Evolutionary conservation across 768 basidiomycete species (phyloP), one percentile per base, ranked within the genome.

Genomic region (Pluteus cervinus): DNA sequence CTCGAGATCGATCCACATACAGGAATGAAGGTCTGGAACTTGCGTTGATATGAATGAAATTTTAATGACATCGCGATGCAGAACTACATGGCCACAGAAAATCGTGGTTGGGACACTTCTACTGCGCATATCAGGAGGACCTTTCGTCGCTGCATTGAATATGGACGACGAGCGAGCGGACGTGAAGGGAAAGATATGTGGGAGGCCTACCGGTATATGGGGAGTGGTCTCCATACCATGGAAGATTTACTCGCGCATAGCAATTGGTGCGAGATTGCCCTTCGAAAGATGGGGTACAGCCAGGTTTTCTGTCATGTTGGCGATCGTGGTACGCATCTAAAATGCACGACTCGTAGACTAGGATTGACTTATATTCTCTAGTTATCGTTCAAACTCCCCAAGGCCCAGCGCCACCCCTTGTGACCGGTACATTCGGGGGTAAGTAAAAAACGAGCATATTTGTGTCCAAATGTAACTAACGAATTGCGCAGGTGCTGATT

Each of bases 261-360:
- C 52, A 80, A 89, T 59, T 88, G 81, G 74, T 81, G 81, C 57
- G 86, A 91, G 57, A 62, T 88, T 8, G 73, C 73, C 0, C 66
- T 89, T 6, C 69, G 75, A 44, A 79, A 77, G 44, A 65, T 86
- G 62, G 86, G 87, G 0, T 65, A 86, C 53, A 42, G 62, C 11
- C 66, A 84, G 29, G 81, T 88, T 11, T 89, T 89, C 58, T 79
- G 79, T 41, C 86, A 89, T 56, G 84, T 89, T 33, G 86, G 87
- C 10, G 76, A 81, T 29, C 65, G 69, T 43, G 73, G 72, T 66
- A 40, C 36, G 40, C 23, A 32, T 11, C 28, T 5, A 15, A 6
- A 7, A 22, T 11, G 21, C 29, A 28, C 5, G 11, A 6, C 21
- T 23, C 20, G 10, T 28, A 23, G 15, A 21, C 15, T 23, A 24